Conservation (phyloP, 768 basidiomycete species). For the Zangia roseola region DNA sequence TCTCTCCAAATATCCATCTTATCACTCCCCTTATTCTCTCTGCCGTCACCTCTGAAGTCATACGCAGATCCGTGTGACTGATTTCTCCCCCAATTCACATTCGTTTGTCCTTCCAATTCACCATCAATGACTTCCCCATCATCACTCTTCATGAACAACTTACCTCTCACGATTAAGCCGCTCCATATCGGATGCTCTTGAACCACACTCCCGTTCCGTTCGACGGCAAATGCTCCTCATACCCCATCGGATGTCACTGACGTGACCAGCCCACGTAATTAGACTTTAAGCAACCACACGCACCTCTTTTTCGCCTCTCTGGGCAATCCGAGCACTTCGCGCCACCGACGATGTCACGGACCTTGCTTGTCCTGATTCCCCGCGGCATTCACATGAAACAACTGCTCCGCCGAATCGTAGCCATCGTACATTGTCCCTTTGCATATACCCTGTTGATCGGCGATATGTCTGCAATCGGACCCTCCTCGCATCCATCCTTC, state of each 20-base stretch:
- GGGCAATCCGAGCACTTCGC: conserved; percentile 18
- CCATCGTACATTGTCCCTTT: conserved; percentile 7
- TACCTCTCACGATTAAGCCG: conserved; percentile 9
- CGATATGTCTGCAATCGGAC: conserved; percentile 5
- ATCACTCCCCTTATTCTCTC: conserved; percentile 18
- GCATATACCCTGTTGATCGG: conserved; percentile 23
- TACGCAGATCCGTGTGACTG: conserved; percentile 33
- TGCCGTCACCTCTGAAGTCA: conserved; percentile 31
- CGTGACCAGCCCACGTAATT: conserved; percentile 36
- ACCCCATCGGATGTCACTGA: conserved; percentile 30
- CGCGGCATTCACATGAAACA: conserved; percentile 31
- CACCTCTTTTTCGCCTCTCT: too few species aligned
- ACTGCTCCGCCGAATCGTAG: conserved; percentile 4
- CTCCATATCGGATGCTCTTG: not conserved
- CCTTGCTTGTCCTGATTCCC: conserved; percentile 26
- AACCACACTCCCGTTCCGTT: not conserved
- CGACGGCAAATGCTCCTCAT: conserved; percentile 13
- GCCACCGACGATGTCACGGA: conserved; percentile 21
- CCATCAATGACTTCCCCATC: conserved; percentile 21
- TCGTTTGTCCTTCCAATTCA: conserved; percentile 17
- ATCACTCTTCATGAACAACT: conserved; percentile 1
- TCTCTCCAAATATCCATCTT: conserved; percentile 21
- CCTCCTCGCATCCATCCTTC: conserved; percentile 6
- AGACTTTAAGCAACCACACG: conserved; percentile 38
- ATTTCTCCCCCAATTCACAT: conserved; percentile 5